Conservation (phyloP, 441 rosid species). For the Erysimum cheiri region DNA sequence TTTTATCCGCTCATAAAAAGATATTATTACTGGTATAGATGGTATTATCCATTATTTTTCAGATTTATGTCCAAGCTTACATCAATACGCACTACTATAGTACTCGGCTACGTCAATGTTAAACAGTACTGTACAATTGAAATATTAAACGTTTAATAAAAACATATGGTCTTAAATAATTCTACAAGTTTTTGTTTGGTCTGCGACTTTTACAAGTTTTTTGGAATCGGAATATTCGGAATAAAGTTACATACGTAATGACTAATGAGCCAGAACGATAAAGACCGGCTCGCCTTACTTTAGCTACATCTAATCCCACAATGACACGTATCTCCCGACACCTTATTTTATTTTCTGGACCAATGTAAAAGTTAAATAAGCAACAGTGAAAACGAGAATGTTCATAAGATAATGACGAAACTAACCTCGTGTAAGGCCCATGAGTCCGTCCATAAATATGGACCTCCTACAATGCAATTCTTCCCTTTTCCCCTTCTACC, state of each 20-base stretch:
- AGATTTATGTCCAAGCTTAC: neutral
- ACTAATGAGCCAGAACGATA: neutral
- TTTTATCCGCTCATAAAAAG: neutral
- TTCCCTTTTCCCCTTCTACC: constrained; percentile 82
- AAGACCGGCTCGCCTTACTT: constrained; percentile 11
- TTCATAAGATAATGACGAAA: neutral
- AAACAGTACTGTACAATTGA: neutral
- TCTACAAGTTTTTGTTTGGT: neutral
- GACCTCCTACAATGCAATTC: constrained; percentile 62
- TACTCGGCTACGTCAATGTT: neutral
- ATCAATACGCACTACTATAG: neutral
- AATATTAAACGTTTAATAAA: too few species aligned
- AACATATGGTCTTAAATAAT: too few species aligned
- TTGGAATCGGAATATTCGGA: constrained; percentile 28
- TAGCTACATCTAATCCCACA: constrained; percentile 17
- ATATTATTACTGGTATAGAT: neutral
- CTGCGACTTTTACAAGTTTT: neutral
- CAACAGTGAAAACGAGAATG: neutral
- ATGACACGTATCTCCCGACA: constrained; percentile 9
- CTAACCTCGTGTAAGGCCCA: constrained; percentile 3
- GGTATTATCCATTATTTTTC: constrained; percentile 5
- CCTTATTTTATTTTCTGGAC: constrained; percentile 6
- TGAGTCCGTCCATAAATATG: constrained; percentile 59
- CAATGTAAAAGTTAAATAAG: neutral
- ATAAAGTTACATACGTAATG: constrained; percentile 3